Percentiles rank a stretch among this genome's conserved stretches.
Evolutionary conservation across 495 filamentous ascomycete species (phyloP).

Genomic region (Arthonia radiata): DNA sequence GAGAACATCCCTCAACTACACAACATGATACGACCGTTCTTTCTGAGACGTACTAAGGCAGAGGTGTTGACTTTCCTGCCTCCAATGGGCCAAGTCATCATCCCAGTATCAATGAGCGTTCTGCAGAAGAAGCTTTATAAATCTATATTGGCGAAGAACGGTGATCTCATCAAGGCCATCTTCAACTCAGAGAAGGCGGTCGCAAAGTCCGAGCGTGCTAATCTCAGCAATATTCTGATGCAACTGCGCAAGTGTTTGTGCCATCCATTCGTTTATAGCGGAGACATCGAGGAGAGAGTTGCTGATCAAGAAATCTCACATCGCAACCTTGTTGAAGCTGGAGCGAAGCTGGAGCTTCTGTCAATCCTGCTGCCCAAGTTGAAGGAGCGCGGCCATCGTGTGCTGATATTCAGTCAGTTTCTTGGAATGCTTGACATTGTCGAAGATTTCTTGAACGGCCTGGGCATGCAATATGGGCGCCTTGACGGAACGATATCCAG

Average conservation of each 20-base stretch:
- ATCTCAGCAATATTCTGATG: slow-evolving; percentile 80
- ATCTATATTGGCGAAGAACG: slow-evolving; percentile 73
- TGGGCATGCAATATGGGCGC: slow-evolving; percentile 46
- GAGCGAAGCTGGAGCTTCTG: slow-evolving; percentile 67
- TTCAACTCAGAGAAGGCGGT: slow-evolving; percentile 30
- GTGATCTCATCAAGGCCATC: slow-evolving; percentile 67
- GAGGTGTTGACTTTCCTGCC: slow-evolving; percentile 77
- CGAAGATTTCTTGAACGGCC: slow-evolving; percentile 64
- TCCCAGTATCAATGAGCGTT: slow-evolving; percentile 77
- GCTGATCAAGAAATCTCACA: slow-evolving; percentile 26
- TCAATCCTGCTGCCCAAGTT: slow-evolving; percentile 81
- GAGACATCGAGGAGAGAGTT: slow-evolving; percentile 60
- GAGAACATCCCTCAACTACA: slow-evolving; percentile 66
- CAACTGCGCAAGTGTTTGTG: slow-evolving; percentile 86
- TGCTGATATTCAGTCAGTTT: slow-evolving; percentile 92
- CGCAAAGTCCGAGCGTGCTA: slow-evolving; percentile 44
- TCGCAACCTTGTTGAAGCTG: slow-evolving; percentile 70
- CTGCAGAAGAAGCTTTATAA: slow-evolving; percentile 89
- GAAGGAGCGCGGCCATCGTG: slow-evolving; percentile 65
- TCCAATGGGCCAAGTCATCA: slow-evolving; percentile 77
- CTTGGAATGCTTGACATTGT: slow-evolving; percentile 67
- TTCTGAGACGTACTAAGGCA: slow-evolving; percentile 63
- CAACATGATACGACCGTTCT: slow-evolving; percentile 61
- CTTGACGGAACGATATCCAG: slow-evolving; percentile 64
- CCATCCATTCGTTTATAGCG: slow-evolving; percentile 85